Percentiles rank a stretch among this genome's conserved stretches.
Evolutionary conservation across 148 eudicot species (phyloP).

Genomic region (Hydrangea macrophylla): DNA sequence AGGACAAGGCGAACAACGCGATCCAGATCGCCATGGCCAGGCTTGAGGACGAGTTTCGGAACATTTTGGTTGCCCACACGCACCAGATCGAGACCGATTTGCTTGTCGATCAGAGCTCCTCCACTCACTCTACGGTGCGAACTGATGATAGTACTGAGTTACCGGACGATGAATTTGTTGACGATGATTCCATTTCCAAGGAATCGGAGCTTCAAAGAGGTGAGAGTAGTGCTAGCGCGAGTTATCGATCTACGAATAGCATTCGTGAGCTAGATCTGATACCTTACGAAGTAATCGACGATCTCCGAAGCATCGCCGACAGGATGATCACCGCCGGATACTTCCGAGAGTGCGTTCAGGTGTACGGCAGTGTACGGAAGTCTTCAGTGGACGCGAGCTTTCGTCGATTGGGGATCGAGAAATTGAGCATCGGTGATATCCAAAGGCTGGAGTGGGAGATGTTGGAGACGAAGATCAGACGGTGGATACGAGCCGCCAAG

Average conservation of each 20-base stretch:
- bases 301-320: slow-evolving; percentile 66
- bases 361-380: slow-evolving; percentile 64
- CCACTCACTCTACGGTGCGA: neutral
- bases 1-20: too few species aligned
- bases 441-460: slow-evolving; percentile 60
- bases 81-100: slow-evolving; percentile 44
- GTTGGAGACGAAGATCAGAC: slow-evolving; percentile 59
- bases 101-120: slow-evolving; percentile 29
- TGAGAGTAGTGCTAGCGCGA: too few species aligned
- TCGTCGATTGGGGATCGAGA: slow-evolving; percentile 56
- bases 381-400: slow-evolving; percentile 51
- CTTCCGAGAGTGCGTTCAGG: slow-evolving; percentile 67
- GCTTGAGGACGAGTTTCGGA: slow-evolving; percentile 92
- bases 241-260: too few species aligned
- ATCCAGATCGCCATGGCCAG: too few species aligned
- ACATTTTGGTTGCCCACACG: slow-evolving; percentile 49
- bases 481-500: slow-evolving; percentile 77
- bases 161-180: too few species aligned
- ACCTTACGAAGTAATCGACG: slow-evolving; percentile 33
- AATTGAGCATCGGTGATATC: slow-evolving; percentile 56
- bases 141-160: too few species aligned
- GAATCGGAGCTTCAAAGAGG: slow-evolving; percentile 6
- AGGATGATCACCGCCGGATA: slow-evolving; percentile 70
- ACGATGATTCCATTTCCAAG: slow-evolving; percentile 1
- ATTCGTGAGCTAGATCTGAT: too few species aligned